These are phyloP conservation scores for Herpetomonas tarakana DNA, from an alignment of 208 protist species.

Conservation along the genomic window DNA sequence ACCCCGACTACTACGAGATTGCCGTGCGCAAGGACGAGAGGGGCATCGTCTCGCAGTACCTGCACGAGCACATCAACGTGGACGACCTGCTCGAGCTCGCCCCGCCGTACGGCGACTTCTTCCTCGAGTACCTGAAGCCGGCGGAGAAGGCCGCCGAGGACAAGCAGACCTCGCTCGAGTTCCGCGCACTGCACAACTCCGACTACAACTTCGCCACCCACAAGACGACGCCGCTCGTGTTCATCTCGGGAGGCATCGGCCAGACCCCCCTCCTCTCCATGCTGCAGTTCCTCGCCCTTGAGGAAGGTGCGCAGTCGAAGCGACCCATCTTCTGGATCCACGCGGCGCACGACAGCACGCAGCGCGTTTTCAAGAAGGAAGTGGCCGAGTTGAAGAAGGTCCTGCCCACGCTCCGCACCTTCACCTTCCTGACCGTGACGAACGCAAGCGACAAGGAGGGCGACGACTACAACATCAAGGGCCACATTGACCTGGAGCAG, in stretches of 20 bases:
- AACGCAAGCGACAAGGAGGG: constrained; percentile 17
- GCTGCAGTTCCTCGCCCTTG: constrained; percentile 24
- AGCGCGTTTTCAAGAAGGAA: constrained; percentile 20
- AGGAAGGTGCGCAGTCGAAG: constrained; percentile 6
- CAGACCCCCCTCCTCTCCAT: constrained; percentile 34
- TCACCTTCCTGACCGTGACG: constrained; percentile 24
- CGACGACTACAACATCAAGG: constrained; percentile 28
- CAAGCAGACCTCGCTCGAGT: neutral
- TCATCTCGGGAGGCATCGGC: constrained; percentile 31
- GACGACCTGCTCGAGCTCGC: constrained; percentile 32
- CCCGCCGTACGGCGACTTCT: constrained; percentile 42
- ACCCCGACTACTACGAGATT: constrained; percentile 35
- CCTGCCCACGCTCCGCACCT: constrained; percentile 24
- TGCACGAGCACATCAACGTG: constrained; percentile 28
- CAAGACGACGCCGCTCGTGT: constrained; percentile 17
- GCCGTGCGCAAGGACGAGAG: constrained; percentile 28
- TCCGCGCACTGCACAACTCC: neutral
- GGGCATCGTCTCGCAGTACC: constrained; percentile 35
- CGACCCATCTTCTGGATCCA: constrained; percentile 35
- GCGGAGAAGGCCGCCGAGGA: neutral
- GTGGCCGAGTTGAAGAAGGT: constrained; percentile 14
- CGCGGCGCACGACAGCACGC: constrained; percentile 19
- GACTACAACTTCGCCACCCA: constrained; percentile 4
- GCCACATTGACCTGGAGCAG: constrained; percentile 25
- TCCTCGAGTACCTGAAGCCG: constrained; percentile 5